These are phyloP conservation scores for Zygosaccharomyces bailii DNA, from an alignment of 805 yeast genomes.

Conservation along the genomic window DNA sequence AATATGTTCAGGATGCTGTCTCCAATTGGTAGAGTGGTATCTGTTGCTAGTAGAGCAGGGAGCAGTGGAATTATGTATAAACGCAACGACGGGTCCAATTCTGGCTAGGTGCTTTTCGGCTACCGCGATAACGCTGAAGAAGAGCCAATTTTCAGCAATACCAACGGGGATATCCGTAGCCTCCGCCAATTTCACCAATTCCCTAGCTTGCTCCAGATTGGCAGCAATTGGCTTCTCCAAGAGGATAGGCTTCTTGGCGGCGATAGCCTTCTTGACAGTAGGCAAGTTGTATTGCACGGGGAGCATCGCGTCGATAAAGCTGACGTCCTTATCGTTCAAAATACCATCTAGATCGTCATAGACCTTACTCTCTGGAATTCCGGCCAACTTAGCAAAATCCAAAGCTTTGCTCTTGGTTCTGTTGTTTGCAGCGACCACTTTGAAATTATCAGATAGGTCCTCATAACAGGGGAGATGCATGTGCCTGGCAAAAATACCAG, in stretches of 20 bases:
- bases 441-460: constrained; percentile 47
- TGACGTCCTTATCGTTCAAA: constrained; percentile 60
- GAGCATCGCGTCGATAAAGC: constrained; percentile 76
- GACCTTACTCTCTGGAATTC: constrained; percentile 47
- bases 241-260: constrained; percentile 71
- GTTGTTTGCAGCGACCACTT: constrained; percentile 71
- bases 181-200: constrained; percentile 66
- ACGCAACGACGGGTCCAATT: constrained; percentile 70
- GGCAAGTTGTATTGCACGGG: constrained; percentile 82
- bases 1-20: constrained; percentile 83
- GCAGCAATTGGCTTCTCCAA: constrained; percentile 95
- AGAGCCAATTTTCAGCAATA: constrained; percentile 85
- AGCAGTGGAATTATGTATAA: constrained; percentile 72
- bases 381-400: constrained; percentile 66
- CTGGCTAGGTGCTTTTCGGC: constrained; percentile 57
- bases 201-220: constrained; percentile 70
- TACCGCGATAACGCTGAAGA: constrained; percentile 53
- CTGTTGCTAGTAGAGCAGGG: constrained; percentile 59
- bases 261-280: constrained; percentile 65
- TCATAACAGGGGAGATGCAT: constrained; percentile 74
- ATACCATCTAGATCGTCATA: constrained; percentile 60
- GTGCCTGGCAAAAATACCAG: constrained; percentile 86
- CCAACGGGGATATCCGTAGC: constrained; percentile 64
- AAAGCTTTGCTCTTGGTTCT: constrained; percentile 83
- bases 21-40: constrained; percentile 75